phyloP scores from a whole-genome alignment of 306 rosid species.

The Vigna hirtella region DNA sequence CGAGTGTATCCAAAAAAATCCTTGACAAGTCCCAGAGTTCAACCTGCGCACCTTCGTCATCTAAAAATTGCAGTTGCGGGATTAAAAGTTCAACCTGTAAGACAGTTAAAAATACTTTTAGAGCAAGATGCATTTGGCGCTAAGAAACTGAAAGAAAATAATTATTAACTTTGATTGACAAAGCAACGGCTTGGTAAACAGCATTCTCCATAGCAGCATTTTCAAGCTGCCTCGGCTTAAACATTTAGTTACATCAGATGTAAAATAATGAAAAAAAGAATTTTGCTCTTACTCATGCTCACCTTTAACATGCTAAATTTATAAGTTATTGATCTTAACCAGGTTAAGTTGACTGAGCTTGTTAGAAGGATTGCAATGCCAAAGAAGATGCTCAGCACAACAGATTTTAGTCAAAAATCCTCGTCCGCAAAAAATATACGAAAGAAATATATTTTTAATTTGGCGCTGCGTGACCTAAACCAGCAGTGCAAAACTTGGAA shows the following conservation, averaged over 20 bases:
- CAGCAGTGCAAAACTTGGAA: conserved; percentile 3
- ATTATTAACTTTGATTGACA: conserved; percentile 9
- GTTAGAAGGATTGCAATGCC: conserved; percentile 7
- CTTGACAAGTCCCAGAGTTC: conserved; percentile 95
- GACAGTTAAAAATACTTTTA: conserved; percentile 11
- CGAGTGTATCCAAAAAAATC: conserved; percentile 80
- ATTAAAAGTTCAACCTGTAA: conserved; percentile 93
- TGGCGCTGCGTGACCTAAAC: background rate
- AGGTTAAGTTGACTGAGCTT: background rate
- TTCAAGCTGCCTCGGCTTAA: conserved; percentile 31
- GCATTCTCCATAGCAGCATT: conserved; percentile 18
- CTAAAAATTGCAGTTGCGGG: conserved; percentile 95
- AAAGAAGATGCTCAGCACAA: background rate
- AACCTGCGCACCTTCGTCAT: conserved; percentile 96
- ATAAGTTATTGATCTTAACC: conserved; percentile 25
- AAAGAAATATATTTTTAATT: background rate
- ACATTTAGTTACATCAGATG: conserved; percentile 10
- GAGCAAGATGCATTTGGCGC: conserved; percentile 14
- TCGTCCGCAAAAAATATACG: background rate
- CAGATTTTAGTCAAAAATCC: background rate
- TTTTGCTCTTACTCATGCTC: background rate
- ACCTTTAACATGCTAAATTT: conserved; percentile 23
- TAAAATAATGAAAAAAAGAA: conserved; percentile 8
- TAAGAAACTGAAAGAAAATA: conserved; percentile 35
- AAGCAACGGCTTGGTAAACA: conserved; percentile 15